phyloP scores from a whole-genome alignment of 495 filamentous ascomycete genomes.

The Aspergillus cristatus region DNA sequence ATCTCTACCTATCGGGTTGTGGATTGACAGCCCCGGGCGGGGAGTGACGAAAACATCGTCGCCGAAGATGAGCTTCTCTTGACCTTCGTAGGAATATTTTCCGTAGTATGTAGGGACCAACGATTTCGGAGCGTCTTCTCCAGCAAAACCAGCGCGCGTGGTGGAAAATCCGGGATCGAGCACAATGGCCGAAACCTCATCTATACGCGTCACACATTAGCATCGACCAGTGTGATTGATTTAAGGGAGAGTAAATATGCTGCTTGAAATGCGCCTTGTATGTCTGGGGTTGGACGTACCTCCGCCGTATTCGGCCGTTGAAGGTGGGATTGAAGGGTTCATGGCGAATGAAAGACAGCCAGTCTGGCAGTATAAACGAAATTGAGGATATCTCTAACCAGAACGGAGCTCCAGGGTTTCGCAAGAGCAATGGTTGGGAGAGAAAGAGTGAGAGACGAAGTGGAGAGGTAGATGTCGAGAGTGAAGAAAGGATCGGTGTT shows the following conservation, averaged over 20 bases:
- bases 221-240: background rate
- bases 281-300: conserved; percentile 43
- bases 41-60: conserved; percentile 79
- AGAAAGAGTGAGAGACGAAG: too few species aligned
- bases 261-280: background rate
- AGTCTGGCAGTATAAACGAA: too few species aligned
- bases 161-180: conserved; percentile 89
- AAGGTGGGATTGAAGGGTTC: conserved; percentile 44
- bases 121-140: conserved; percentile 94
- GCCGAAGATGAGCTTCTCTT: conserved; percentile 62
- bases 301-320: conserved; percentile 72
- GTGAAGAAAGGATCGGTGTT: too few species aligned
- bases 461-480: too few species aligned
- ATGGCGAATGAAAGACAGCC: conserved; percentile 13
- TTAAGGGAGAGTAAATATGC: background rate
- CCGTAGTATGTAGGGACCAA: conserved; percentile 84
- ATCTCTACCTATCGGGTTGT: conserved; percentile 84
- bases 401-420: too few species aligned
- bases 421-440: too few species aligned
- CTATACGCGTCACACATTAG: conserved; percentile 37
- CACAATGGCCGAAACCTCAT: conserved; percentile 94
- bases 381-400: too few species aligned
- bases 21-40: conserved; percentile 63
- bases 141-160: conserved; percentile 90
- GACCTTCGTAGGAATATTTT: conserved; percentile 43